Percentiles rank a stretch among this genome's conserved stretches.
These are phyloP conservation scores for Schwanniomyces etchellsii DNA, from an alignment of 1,139 yeast genomes.

Conservation along the genomic window DNA sequence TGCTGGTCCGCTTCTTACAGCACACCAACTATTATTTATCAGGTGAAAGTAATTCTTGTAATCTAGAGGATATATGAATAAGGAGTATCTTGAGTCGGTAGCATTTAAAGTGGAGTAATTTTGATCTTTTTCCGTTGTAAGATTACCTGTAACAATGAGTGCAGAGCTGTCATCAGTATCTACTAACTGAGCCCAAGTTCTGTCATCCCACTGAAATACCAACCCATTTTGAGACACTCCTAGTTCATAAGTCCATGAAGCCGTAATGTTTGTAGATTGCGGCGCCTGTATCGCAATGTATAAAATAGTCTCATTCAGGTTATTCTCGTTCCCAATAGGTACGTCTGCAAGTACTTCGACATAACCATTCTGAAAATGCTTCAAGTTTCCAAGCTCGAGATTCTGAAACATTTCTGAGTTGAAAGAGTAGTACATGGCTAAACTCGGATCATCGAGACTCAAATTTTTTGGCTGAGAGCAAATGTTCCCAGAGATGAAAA, in stretches of 20 bases:
- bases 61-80: conserved; percentile 44
- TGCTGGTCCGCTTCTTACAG: conserved; percentile 49
- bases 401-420: conserved; percentile 35
- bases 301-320: conserved; percentile 18
- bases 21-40: conserved; percentile 67
- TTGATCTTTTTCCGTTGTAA: conserved; percentile 22
- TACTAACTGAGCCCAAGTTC: conserved; percentile 53
- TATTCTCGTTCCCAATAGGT: conserved; percentile 16
- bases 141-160: conserved; percentile 59
- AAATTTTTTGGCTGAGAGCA: conserved; percentile 43
- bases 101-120: conserved; percentile 19
- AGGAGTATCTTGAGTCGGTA: conserved; percentile 31
- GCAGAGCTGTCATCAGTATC: conserved; percentile 75
- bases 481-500: conserved; percentile 57
- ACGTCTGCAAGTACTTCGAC: conserved; percentile 49
- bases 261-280: conserved; percentile 29
- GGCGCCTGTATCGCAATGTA: conserved; percentile 49
- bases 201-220: conserved; percentile 65
- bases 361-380: conserved; percentile 42
- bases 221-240: conserved; percentile 66
- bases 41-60: conserved; percentile 31
- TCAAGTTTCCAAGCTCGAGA: conserved; percentile 25
- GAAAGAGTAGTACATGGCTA: conserved; percentile 47
- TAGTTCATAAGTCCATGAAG: conserved; percentile 56
- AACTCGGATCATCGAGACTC: conserved; percentile 24